Evolutionary conservation across 192 early-diverging fungal species (phyloP).

Genomic region (Irineochytrium annulatum): DNA sequence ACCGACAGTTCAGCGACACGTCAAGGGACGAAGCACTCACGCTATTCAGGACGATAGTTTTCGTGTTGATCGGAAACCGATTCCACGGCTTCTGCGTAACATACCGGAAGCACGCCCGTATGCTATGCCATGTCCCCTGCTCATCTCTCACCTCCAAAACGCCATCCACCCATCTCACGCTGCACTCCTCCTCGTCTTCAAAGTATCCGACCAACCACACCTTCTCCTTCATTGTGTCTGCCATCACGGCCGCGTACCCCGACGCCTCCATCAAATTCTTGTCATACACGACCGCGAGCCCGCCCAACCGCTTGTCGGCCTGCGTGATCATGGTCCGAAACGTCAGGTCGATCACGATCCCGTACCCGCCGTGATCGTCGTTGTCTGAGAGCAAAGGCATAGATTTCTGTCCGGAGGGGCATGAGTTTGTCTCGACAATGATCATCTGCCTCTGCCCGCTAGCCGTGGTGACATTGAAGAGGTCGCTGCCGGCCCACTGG

Average conservation of each 20-base stretch:
- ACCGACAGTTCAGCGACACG: not conserved
- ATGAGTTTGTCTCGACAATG: constrained; percentile 86
- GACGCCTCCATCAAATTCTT: constrained; percentile 85
- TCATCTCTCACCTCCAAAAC: constrained; percentile 70
- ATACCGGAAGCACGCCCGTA: constrained; percentile 82
- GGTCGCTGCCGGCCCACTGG: constrained; percentile 81
- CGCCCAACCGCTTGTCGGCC: constrained; percentile 61
- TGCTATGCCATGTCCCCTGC: constrained; percentile 68
- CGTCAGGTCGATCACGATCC: constrained; percentile 68
- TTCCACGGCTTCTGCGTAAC: constrained; percentile 88
- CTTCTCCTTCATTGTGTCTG: constrained; percentile 71
- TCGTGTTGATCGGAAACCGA: constrained; percentile 70
- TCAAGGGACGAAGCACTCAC: constrained; percentile 13
- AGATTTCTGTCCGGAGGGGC: constrained; percentile 86
- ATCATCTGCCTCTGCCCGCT: constrained; percentile 85
- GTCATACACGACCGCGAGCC: constrained; percentile 76
- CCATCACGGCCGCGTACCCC: constrained; percentile 77
- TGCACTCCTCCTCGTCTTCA: constrained; percentile 66
- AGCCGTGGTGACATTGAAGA: constrained; percentile 84
- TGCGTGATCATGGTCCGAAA: constrained; percentile 65
- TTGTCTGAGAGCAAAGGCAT: constrained; percentile 75
- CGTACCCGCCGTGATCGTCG: constrained; percentile 77
- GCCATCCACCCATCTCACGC: constrained; percentile 71
- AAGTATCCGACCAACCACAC: constrained; percentile 78
- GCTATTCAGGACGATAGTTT: constrained; percentile 74